Base-by-base conservation (phyloP, 768 basidiomycete genomes). In the Boletus reticuloceps region DNA sequence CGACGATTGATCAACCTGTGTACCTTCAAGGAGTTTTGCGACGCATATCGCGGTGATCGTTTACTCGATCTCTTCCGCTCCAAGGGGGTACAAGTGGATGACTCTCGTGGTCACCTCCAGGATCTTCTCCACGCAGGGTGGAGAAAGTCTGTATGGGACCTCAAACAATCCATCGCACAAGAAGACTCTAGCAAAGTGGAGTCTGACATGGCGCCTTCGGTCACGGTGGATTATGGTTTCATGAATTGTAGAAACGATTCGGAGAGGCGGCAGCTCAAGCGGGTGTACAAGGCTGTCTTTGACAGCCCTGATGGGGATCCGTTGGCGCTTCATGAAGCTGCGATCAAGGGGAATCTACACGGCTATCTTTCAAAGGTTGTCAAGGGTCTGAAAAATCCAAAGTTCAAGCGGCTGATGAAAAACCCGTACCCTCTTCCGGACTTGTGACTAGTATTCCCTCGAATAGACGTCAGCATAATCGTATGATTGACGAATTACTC, bases 141-240 rank as follows among this genome's bases (percentile, higher is more conserved):
- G 13, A 37, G 11, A 9, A 54, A 49, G 43, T 54, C 47, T 1
- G 53, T 49, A 11, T 54, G 53, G 53, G 1, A 43, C 19, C 53
- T 54, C 14, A 49, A 49, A 19, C n/a, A 31, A n/a, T 19, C 29
- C n/a, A 46, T 46, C 11, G 5, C 19, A 19, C 29, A 19, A 5
- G 45, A 46, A 46, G n/a, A 32, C n/a, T 46, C 45, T 32, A 46
- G 29, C 27, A 46, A 46, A n/a, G 29, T 19, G 13, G 45, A 46
- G n/a, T 6, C 31, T 46, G 1, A 13, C 8, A 34, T 29, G 27
- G 0, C 1, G n/a, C 43, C 25, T 27, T 27, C 51, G 13, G 47
- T 47, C 17, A 7, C 19, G n/a, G 54, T 32, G 41, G 54, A 54
- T 31, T 50, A 50, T 4, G 54, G 54, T 6, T 50, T 54, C 54